These are phyloP conservation scores for Areca catechu DNA, from an alignment of 176 grass and related monocot genomes.

Conservation along the genomic window DNA sequence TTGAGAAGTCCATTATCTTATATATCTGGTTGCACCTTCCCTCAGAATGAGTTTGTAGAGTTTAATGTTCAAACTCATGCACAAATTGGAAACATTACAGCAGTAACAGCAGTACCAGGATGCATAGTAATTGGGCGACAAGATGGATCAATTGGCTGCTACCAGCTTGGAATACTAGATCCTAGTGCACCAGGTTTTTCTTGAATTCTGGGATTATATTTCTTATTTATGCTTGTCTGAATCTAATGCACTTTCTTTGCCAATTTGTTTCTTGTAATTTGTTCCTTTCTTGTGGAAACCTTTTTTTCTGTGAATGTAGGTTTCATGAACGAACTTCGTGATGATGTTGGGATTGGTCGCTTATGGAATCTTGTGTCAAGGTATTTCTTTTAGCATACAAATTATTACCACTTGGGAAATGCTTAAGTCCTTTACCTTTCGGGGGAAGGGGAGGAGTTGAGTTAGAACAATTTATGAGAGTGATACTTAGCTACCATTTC, in stretches of 20 bases:
- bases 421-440: too few relatives aligned
- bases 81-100: constrained; percentile 60
- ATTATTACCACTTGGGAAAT: too few relatives aligned
- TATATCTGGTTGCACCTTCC: constrained; percentile 56
- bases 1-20: constrained; percentile 61
- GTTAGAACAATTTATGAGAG: too few relatives aligned
- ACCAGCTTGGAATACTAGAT: constrained; percentile 67
- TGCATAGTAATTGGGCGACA: constrained; percentile 63
- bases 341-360: constrained; percentile 85
- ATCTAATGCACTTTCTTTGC: background rate
- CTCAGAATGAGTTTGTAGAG: constrained; percentile 49
- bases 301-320: constrained; percentile 33
- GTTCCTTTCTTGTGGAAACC: constrained; percentile 8
- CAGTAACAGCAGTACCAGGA: constrained; percentile 50
- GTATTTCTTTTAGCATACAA: constrained; percentile 32
- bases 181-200: constrained; percentile 60
- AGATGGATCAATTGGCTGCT: constrained; percentile 78
- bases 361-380: constrained; percentile 90
- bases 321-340: constrained; percentile 71
- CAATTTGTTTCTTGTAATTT: constrained; percentile 2
- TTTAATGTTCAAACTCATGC: constrained; percentile 52
- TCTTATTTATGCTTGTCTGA: background rate
- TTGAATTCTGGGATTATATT: constrained; percentile 17
- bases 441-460: too few relatives aligned
- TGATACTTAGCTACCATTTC: too few relatives aligned